phyloP scores from a whole-genome alignment of 2,329 filamentous ascomycete genomes.

The Rosellinia necatrix region DNA sequence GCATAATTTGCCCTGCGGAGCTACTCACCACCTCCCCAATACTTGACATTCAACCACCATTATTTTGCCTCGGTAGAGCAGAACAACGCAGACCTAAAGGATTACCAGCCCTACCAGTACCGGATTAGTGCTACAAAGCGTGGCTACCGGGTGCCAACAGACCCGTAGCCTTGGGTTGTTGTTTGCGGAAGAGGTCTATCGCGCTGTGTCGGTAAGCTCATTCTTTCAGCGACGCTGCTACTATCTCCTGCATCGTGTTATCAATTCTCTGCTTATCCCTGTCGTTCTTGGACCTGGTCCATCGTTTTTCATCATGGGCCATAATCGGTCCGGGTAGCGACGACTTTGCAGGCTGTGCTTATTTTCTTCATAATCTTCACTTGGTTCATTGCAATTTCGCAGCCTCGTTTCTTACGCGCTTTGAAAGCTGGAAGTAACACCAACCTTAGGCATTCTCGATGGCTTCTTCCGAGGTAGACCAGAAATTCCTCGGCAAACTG shows the following conservation, averaged over 20 bases:
- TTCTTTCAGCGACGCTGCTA: not conserved
- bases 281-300: not conserved
- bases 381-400: not conserved
- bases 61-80: not conserved
- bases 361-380: not conserved
- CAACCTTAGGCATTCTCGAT: conserved; percentile 52
- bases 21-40: not conserved
- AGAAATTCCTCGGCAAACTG: conserved; percentile 92
- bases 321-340: not conserved
- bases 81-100: not conserved
- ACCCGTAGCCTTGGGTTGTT: not conserved
- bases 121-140: not conserved
- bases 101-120: not conserved
- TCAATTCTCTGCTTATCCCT: not conserved
- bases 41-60: conserved; percentile 4
- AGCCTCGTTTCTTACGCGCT: not conserved
- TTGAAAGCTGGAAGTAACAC: not conserved
- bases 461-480: conserved; percentile 96
- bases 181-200: not conserved
- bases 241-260: not conserved
- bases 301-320: not conserved
- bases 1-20: not conserved
- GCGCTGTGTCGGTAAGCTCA: conserved; percentile 15
- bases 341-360: not conserved
- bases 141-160: not conserved